Evolutionary conservation across 2,329 filamentous ascomycete genomes (phyloP), one percentile per base, ranked within the genome.

Genomic region (Pseudogymnoascus sp.): DNA sequence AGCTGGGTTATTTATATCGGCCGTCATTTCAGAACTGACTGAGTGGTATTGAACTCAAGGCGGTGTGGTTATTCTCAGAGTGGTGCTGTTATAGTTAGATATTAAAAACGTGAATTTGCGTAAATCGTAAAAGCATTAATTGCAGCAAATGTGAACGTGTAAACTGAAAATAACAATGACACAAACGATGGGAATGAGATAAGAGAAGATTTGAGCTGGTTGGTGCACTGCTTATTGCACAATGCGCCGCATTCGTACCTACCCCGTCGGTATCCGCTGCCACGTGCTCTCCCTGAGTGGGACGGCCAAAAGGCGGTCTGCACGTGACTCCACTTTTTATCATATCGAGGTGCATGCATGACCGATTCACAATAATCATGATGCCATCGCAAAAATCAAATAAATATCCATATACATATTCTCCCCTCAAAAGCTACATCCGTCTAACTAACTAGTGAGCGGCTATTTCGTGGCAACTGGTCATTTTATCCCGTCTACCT

Each of bases 271-370:
- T 56, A 56, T 56, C 49, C 49, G 49, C 49, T 34, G 49, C 49
- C 49, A 56, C 49, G 49, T 56, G 49, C 49, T 56, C n/a, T 56
- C 28, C 49, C 25, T 56, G 49, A 34, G 49, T 56, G 49, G 49
- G 49, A 18, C 25, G 3, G 5, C 9, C 8, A 56, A 56, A 56
- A 56, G 49, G 49, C 49, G 49, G 49, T 56, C 49, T 56, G 28
- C 49, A 56, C 49, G 49, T 56, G 49, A 56, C 49, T 56, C 49
- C 49, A 56, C 49, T 56, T 56, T 56, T 56, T 56, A 56, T 56
- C 49, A 56, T 56, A 56, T 34, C 12, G 25, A 56, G 25, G 46
- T 53, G 46, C 49, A 31, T 31, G 34, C n/a, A 31, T 16, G 6
- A 34, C 46, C 49, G 12, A 34, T 31, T 56, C 28, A 31, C n/a